Conservation (phyloP, 1,139 yeast genomes). For the Geotrichum histeridarum region DNA sequence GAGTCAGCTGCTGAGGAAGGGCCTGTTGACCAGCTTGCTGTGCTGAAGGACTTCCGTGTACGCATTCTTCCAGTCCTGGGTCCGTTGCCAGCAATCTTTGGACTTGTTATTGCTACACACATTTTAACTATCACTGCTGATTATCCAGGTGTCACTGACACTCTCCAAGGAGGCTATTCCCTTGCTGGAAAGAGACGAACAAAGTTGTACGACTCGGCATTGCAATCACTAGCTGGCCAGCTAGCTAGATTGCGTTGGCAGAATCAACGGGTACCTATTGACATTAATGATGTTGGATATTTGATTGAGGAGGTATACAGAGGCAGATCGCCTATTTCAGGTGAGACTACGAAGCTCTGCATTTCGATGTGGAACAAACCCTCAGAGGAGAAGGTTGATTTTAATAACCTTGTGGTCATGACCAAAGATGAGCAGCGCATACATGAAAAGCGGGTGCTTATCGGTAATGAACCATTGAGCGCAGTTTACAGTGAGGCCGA, state of each 20-base stretch:
- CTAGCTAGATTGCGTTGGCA: slow-evolving; percentile 64
- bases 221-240: slow-evolving; percentile 83
- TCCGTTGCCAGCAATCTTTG: slow-evolving; percentile 95
- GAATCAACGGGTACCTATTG: slow-evolving; percentile 57
- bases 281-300: slow-evolving; percentile 70
- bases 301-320: slow-evolving; percentile 88
- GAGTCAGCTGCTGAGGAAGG: slow-evolving; percentile 78
- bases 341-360: slow-evolving; percentile 71
- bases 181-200: slow-evolving; percentile 87
- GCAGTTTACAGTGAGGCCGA: slow-evolving; percentile 64
- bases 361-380: slow-evolving; percentile 78
- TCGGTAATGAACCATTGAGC: slow-evolving; percentile 55
- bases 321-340: slow-evolving; percentile 87
- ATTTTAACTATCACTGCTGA: slow-evolving; percentile 75
- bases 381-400: slow-evolving; percentile 31
- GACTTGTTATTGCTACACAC: slow-evolving; percentile 81
- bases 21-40: slow-evolving; percentile 78
- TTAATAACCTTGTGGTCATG: slow-evolving; percentile 78
- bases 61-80: slow-evolving; percentile 92
- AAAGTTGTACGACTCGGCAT: slow-evolving; percentile 74
- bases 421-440: slow-evolving; percentile 78
- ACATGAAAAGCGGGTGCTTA: slow-evolving; percentile 71
- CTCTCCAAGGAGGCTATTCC: slow-evolving; percentile 39
- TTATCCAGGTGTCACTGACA: slow-evolving; percentile 61
- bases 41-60: slow-evolving; percentile 83